These are phyloP conservation scores for Lophiotrema nucula DNA, from an alignment of 495 filamentous ascomycete genomes.

Conservation along the genomic window DNA sequence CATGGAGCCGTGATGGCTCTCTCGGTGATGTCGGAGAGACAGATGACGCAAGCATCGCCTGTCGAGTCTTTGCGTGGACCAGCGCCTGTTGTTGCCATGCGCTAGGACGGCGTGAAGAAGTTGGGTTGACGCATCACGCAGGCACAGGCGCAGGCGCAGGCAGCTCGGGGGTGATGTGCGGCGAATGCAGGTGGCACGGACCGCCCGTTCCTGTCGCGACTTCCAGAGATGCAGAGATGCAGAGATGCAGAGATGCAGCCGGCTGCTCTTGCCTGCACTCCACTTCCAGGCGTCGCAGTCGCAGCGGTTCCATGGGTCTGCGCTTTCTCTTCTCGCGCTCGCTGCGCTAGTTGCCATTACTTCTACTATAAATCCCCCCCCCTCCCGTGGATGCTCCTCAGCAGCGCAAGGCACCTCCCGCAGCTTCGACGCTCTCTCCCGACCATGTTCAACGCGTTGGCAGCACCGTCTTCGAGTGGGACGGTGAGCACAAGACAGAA, in stretches of 20 bases:
- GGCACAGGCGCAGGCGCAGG: neutral
- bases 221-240: neutral
- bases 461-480: constrained; percentile 5
- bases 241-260: no score
- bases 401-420: constrained; percentile 2
- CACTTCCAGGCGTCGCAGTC: no score
- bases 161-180: neutral
- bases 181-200: neutral
- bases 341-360: neutral
- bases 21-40: constrained; percentile 72
- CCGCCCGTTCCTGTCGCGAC: neutral
- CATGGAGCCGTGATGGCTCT: constrained; percentile 70
- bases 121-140: neutral
- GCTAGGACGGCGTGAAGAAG: constrained; percentile 5
- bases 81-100: constrained; percentile 26
- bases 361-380: neutral
- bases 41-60: constrained; percentile 60
- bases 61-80: constrained; percentile 5
- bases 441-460: constrained; percentile 16
- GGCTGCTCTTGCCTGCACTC: neutral
- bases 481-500: neutral
- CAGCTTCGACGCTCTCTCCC: neutral
- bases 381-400: constrained; percentile 4
- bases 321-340: neutral
- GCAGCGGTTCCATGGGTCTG: no score